Evolutionary conservation across 2,329 filamentous ascomycete genomes (phyloP), one percentile per base, ranked within the genome.

Genomic region (Cryphonectria parasitica): DNA sequence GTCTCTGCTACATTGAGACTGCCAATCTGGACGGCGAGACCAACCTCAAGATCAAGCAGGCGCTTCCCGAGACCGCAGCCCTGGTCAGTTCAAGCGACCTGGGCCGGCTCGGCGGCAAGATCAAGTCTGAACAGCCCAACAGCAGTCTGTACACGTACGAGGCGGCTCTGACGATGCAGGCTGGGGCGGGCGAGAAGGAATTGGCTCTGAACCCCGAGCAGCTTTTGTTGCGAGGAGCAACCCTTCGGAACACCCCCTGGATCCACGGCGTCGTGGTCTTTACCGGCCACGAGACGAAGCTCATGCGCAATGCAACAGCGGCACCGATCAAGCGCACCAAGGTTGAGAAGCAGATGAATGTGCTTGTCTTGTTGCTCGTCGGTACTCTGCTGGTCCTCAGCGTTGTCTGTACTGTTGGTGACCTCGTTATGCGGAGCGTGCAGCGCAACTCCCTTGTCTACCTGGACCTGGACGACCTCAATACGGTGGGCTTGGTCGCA

Each of bases 131-230:
- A 82, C 96, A 98, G 80, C 96, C 96, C 31, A 99, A 99, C 85
- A 98, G 94, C 83, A 98, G 95, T 81, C 85, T 99, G 49, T 99
- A 99, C 81, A 99, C 96, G 0, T 99, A 98, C 79, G 97, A 99
- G 82, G 96, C 95, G 54, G 98, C 95, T 0, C 80, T 99, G 79
- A 98, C 95, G 0, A 92, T 98, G 87, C 90, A 95, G 76, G 88
- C 92, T 62, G 94, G 95, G 60, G 95, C 95, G 25, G 94, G 94
- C 49, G 96, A 99, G 81, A 97, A 97, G 81, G 95, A 98, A 79
- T 83, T 98, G 64, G 87, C 97, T 1, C 82, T 99, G 68, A 92
- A 92, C 74, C 96, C 96, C 0, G 96, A 99, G 79, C 96, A 99
- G 80, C 87, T 99, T 56, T 86, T 99, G 25, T 88, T 99, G 45